phyloP scores from a whole-genome alignment of 176 grass and related monocot genomes.

The Bolboschoenus planiculmis region DNA sequence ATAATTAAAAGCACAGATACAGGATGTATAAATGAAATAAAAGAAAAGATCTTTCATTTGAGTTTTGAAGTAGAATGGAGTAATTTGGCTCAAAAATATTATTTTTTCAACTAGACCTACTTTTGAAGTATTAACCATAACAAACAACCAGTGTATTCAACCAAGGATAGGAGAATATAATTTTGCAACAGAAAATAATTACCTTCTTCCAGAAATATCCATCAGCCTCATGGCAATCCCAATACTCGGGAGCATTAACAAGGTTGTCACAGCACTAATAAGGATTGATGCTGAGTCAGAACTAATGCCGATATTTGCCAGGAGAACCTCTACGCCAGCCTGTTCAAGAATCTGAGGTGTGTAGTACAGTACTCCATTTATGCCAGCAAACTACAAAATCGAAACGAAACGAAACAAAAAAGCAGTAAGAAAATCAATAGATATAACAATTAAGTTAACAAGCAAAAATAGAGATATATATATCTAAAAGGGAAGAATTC shows the following conservation, averaged over 20 bases:
- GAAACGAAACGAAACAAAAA: neutral
- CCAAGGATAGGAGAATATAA: constrained; percentile 42
- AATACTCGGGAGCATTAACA: constrained; percentile 92
- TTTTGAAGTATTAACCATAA: neutral
- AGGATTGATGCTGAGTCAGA: constrained; percentile 90
- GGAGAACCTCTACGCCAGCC: constrained; percentile 72
- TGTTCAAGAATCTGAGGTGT: constrained; percentile 89
- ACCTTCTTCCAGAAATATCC: constrained; percentile 95
- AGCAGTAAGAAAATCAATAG: neutral
- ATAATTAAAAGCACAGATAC: neutral
- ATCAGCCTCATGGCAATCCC: constrained; percentile 89
- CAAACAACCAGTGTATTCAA: neutral
- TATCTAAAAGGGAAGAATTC: constrained; percentile 7
- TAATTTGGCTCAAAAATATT: neutral
- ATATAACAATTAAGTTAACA: neutral
- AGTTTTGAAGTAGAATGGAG: neutral
- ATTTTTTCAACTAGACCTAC: neutral
- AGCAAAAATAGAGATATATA: neutral
- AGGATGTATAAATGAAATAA: neutral
- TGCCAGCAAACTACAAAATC: constrained; percentile 65
- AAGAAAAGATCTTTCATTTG: neutral
- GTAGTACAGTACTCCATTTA: constrained; percentile 92
- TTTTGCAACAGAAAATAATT: constrained; percentile 24
- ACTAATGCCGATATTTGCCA: constrained; percentile 75
- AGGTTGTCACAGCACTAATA: constrained; percentile 73